Evolutionary conservation across 2,329 filamentous ascomycete genomes (phyloP), one percentile per base, ranked within the genome.

Genomic region (Alternaria sp.): DNA sequence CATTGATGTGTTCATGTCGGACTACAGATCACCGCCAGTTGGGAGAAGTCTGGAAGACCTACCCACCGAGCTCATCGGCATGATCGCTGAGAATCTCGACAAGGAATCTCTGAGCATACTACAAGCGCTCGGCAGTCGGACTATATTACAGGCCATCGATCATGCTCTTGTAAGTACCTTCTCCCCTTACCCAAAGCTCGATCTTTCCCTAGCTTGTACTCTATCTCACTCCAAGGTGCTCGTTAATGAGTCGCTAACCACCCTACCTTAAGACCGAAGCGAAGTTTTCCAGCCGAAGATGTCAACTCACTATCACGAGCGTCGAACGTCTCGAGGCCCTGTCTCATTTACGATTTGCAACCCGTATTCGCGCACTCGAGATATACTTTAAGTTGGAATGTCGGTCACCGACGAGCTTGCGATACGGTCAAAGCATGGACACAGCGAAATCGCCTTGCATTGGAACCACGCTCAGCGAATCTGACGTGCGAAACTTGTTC

Each of bases 31-130:
- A 28, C 4, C 11, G 19, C 9, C 17, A 19, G 12, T 23, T n/a
- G 36, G 17, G 8, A 40, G 15, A 15, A 43, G 19, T 26, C 32
- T 64, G 12, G 32, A 47, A 9, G 36, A 25, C 5, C 50, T 64
- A 8, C 62, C 62, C 12, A 49, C 32, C 28, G 63, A 65, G 19
- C 23, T 63, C 19, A 40, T 65, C 7, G 26, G 47, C 21, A 36
- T 57, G 10, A 57, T 63, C 19, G 60, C 56, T 12, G 21, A n/a
- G 12, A 9, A 59, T 23, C 47, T 65, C 12, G 11, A 12, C n/a
- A 28, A 40, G 3, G 1, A 28, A 23, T 19, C 62, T 11, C 12
- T 65, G 9, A 49, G 49, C 36, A 32, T 21, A n/a, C 44, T 65
- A 46, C 59, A 53, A n/a, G 12, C 4, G 6, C 15, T 63, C 6